Evolutionary conservation across 345 rosid genomes (phyloP).

Genomic region (Euphorbia peplus): DNA sequence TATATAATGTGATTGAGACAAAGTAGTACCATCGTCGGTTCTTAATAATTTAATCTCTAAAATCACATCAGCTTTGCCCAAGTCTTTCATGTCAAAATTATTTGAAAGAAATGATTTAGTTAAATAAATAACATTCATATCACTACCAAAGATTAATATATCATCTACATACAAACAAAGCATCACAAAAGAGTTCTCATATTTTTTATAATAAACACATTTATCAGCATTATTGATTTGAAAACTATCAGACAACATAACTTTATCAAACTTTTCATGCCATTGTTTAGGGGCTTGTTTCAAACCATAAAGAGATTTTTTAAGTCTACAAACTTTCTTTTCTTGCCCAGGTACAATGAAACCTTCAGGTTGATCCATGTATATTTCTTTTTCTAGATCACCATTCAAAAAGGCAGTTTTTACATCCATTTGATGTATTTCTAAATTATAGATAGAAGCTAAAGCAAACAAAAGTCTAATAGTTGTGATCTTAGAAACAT

Average conservation of each 20-base stretch:
- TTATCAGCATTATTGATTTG: neutral
- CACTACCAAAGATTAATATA: neutral
- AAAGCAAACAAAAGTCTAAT: neutral
- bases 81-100: neutral
- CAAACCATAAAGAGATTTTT: neutral
- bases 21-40: neutral
- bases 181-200: neutral
- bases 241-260: neutral
- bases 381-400: neutral
- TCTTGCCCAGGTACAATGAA: neutral
- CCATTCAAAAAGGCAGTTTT: neutral
- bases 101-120: neutral
- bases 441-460: neutral
- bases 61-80: neutral
- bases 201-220: neutral
- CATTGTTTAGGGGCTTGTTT: neutral
- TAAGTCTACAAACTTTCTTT: neutral
- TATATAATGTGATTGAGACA: constrained; percentile 2
- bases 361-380: neutral
- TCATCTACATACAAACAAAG: too few relatives aligned
- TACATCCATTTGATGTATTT: neutral
- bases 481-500: neutral
- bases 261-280: neutral
- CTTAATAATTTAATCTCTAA: neutral
- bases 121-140: neutral